Evolutionary conservation across 2,329 filamentous ascomycete genomes (phyloP), one percentile per base, ranked within the genome.

Genomic region (Alternaria hordeiaustralica): DNA sequence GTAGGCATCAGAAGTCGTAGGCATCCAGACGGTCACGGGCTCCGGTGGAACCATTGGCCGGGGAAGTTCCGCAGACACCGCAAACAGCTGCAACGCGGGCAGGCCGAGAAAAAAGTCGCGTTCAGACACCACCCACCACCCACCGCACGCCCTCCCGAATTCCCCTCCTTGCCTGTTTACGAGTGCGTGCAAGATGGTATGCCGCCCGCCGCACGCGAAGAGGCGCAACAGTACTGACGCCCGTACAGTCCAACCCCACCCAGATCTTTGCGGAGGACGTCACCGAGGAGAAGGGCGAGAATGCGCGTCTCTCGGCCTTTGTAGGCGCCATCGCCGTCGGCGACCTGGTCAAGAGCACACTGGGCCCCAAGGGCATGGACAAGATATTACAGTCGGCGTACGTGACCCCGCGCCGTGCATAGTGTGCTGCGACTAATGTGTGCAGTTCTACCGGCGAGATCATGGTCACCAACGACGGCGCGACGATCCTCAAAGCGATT

Each of bases 331-430:
- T 99, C 78, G 96, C 96, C 60, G 96, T 99, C 50, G 96, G 96
- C 58, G 96, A 99, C 76, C 84, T 99, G 71, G 96, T 99, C 58
- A 99, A 99, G 88, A 97, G 93, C 81, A 98, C 96, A 11, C 85
- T 99, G 33, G 96, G 96, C 7, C 96, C 96, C 41, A 98, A 98
- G 85, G 96, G 96, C 73, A 98, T 98, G 94, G 96, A 98, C 86
- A 97, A 97, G 86, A 97, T 97, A 80, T 85, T 97, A 79, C 94
- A 97, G 82, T 97, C 94, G 80, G 94, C 93, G 92, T 96, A 89
- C 69, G 91, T 88, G 41, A 56, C 64, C 15, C 18, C 53, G 23
- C 56, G 57, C 53, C 55, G 12, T 56, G 46, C 28, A 18, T 44
- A 20, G 36, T 41, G 36, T 18, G 44, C 53, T 71, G 67, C 68